Evolutionary conservation across 2,329 filamentous ascomycete species (phyloP), one percentile per base, ranked within the genome.

Genomic region (Pochonia chlamydosporia): DNA sequence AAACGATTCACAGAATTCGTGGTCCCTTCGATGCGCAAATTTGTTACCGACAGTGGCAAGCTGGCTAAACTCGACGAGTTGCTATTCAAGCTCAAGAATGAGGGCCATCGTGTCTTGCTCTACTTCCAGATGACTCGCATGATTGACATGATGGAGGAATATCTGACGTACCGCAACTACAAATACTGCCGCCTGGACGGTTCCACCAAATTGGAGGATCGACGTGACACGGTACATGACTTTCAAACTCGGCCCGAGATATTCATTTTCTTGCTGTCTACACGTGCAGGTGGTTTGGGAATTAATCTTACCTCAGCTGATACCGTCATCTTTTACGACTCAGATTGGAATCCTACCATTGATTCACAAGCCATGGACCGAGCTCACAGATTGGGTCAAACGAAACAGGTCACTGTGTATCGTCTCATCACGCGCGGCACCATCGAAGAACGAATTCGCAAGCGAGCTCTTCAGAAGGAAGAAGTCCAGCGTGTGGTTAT

Each of bases 51-150:
- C 68, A 96, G 90, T 45, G 93, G 93, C 62, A 99, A 99, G 72
- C 80, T 99, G 50, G 91, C 90, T 40, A 89, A 90, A 62, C 75
- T 99, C 43, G 93, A 99, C 63, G 77, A 88, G 55, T 75, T 99
- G 16, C 78, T 99, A 13, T 87, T 87, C 63, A 80, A 90, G 65
- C 83, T 99, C 60, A 99, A 97, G 76, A 86, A 89, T 52, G 88
- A 87, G 53, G 87, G 87, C 30, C 93, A 99, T 59, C 90, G 93
- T 61, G 93, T 99, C 20, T 75, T 99, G 46, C 75, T 99, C 18
- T 99, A 99, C 76, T 99, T 99, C 87, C 93, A 99, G 75, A 99
- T 99, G 93, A 99, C 93, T 4, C 87, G 89, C 62, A 99, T 99
- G 93, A 97, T 99, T 62, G 92, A 99, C 65, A 75, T 99, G 51